Evolutionary conservation across 129 eudicot species (phyloP).

Genomic region (Ambrosia trifida): DNA sequence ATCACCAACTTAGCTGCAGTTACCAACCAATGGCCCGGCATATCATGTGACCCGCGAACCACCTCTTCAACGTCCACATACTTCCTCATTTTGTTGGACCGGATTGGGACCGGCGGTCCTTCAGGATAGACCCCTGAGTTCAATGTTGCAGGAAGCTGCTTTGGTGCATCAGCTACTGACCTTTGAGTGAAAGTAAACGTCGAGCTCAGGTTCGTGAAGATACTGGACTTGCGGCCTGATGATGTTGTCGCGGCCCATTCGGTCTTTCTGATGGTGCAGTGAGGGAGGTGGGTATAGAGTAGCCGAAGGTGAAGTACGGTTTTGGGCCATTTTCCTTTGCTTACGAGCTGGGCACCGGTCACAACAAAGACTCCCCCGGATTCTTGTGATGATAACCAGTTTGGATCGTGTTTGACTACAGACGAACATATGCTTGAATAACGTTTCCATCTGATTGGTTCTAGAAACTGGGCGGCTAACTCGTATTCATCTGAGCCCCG

Average conservation of each 20-base stretch:
- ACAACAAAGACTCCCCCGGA: conserved; percentile 68
- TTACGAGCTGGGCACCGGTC: conserved; percentile 84
- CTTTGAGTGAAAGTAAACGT: conserved; percentile 71
- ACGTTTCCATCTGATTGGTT: conserved; percentile 76
- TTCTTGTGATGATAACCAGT: conserved; percentile 43
- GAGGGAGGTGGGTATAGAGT: conserved; percentile 68
- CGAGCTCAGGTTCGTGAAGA: conserved; percentile 69
- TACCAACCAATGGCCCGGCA: conserved; percentile 98
- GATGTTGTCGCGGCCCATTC: conserved; percentile 77
- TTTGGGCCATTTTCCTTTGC: conserved; percentile 83
- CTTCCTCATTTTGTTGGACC: conserved; percentile 58
- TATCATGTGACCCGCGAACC: conserved; percentile 75
- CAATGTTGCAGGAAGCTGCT: conserved; percentile 51
- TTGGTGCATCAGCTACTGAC: conserved; percentile 51
- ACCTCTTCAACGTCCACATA: conserved; percentile 70
- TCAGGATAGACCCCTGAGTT: conserved; percentile 87
- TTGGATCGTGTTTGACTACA: conserved; percentile 71
- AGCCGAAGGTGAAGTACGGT: conserved; percentile 72
- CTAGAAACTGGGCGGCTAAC: conserved; percentile 55
- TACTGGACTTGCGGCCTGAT: conserved; percentile 59
- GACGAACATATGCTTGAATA: conserved; percentile 80
- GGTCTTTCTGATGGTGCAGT: conserved; percentile 68
- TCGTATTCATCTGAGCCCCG: conserved; percentile 83
- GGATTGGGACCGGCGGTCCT: conserved; percentile 73
- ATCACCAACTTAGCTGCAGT: conserved; percentile 76